Percentiles rank a stretch among this genome's conserved stretches.
Conservation (phyloP, 257 asterid genomes). For the Knoxia roxburghii region DNA sequence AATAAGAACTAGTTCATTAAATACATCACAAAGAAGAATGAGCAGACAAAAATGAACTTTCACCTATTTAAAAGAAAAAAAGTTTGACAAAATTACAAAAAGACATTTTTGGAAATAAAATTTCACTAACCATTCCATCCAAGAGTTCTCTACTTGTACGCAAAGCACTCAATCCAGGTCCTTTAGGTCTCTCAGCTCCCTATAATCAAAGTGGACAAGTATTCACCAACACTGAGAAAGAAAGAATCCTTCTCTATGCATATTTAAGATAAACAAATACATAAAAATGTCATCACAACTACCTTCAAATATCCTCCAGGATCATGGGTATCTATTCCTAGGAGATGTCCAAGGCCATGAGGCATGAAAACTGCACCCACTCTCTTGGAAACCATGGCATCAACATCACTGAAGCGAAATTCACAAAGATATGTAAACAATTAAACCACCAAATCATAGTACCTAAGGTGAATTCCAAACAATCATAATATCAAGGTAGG, state of each 20-base stretch:
- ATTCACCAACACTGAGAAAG: constrained; percentile 9
- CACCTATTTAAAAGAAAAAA: background rate
- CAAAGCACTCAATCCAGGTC: constrained; percentile 74
- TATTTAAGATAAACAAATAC: background rate
- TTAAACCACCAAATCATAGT: constrained; percentile 1
- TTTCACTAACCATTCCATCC: constrained; percentile 75
- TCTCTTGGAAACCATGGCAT: constrained; percentile 67
- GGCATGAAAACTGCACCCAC: constrained; percentile 92
- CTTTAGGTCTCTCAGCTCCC: constrained; percentile 83
- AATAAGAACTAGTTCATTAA: background rate
- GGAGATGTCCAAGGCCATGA: constrained; percentile 94
- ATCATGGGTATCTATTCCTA: constrained; percentile 97
- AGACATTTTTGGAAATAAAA: background rate
- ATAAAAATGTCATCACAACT: background rate
- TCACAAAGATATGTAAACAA: constrained; percentile 17
- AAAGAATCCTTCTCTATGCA: background rate
- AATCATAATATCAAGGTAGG: constrained; percentile 13
- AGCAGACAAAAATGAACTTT: background rate
- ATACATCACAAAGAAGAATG: background rate
- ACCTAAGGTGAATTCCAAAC: constrained; percentile 8
- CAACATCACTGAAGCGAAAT: constrained; percentile 50
- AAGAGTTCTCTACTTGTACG: constrained; percentile 84
- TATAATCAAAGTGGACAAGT: constrained; percentile 23
- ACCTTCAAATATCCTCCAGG: constrained; percentile 95
- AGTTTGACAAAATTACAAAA: background rate